Base-by-base conservation (phyloP, 2,329 filamentous ascomycete genomes). In the Botrytis pseudocinerea region DNA sequence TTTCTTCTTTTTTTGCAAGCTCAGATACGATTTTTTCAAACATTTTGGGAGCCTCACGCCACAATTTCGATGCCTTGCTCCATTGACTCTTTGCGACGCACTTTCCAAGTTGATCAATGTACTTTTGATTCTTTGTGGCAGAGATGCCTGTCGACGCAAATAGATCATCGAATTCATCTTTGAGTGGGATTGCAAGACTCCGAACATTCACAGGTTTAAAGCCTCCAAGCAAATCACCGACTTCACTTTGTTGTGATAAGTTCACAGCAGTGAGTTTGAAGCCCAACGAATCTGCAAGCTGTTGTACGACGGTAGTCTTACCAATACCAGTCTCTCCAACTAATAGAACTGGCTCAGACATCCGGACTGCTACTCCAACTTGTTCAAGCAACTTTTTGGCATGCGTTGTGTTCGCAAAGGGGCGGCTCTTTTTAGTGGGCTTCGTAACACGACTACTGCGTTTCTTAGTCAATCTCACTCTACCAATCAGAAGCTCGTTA, bases 261-360 rank as follows among this genome's bases (percentile, higher is more conserved):
- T 99, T 99, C 80, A 99, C 94, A 4, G 95, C 93, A 0, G 94
- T 92, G 20, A 99, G 87, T 78, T 93, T 97, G 80, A 94, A 92
- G 1, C 95, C 93, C 42, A 98, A 87, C 5, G 92, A 88, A 73
- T 92, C 91, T 0, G 96, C 94, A 72, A 99, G 85, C 80, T 98
- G 94, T 81, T 99, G 96, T 22, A 99, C 91, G 40, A 96, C 93
- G 0, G 96, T 97, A 0, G 96, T 99, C 83, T 99, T 99, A 78
- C 96, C 96, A 69, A 97, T 98, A 85, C 96, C 96, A 12, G 96
- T 99, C 84, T 99, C 96, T 80, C 96, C 96, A n/a, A 99, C 96
- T 42, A 99, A 89, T 28, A 99, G 84, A 1, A 97, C 89, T 6
- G 97, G 94, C 79, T 99, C 96, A n/a, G 89, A 88, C 78, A 94